These are phyloP conservation scores for Mortierella sp. DNA, from an alignment of 371 early-diverging fungal genomes.

Conservation along the genomic window DNA sequence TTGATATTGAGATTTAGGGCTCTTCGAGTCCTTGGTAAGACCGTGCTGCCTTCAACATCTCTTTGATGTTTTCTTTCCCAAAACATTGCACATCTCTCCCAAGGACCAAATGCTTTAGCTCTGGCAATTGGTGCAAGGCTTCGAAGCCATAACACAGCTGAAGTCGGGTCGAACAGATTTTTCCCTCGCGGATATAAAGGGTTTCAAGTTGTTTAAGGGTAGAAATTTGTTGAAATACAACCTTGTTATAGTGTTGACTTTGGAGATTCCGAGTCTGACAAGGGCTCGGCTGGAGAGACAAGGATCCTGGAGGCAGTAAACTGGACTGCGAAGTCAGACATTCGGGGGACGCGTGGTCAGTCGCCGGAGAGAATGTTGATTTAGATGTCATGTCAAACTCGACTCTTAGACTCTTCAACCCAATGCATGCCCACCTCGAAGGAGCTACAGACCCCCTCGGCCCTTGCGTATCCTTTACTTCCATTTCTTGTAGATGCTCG, in stretches of 20 bases:
- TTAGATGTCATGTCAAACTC: neutral
- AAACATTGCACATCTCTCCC: neutral
- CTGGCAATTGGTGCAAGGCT: neutral
- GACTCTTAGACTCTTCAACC: neutral
- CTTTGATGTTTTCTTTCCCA: neutral
- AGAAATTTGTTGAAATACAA: neutral
- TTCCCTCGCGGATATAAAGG: neutral
- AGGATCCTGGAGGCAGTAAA: neutral
- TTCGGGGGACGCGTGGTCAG: neutral
- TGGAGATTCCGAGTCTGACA: neutral
- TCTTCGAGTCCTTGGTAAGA: too few relatives aligned
- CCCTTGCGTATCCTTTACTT: too few relatives aligned
- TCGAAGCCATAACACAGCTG: neutral
- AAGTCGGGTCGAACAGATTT: neutral
- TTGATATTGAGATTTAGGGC: too few relatives aligned
- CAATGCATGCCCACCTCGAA: neutral
- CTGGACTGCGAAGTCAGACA: neutral
- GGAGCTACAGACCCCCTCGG: too few relatives aligned
- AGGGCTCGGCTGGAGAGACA: too few relatives aligned
- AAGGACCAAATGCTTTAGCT: neutral
- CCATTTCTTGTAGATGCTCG: neutral
- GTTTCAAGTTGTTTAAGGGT: neutral
- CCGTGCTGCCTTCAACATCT: too few relatives aligned
- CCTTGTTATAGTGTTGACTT: neutral
- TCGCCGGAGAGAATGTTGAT: neutral